phyloP scores from a whole-genome alignment of 2,329 filamentous ascomycete species.

The Ascochyta lentis region DNA sequence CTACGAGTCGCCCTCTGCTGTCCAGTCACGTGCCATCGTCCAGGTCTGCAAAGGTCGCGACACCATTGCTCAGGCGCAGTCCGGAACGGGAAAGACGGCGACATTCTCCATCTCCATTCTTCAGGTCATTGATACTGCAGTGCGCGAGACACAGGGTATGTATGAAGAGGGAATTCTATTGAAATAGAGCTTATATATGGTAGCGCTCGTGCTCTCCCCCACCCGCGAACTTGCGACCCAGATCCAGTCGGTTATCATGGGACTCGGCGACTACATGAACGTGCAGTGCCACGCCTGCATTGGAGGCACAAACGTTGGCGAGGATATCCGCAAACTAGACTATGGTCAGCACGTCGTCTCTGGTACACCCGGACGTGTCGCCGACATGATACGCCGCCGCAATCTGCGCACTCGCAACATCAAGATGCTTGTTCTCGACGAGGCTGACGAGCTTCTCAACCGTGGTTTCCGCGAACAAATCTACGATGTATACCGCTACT shows the following conservation, averaged over 20 bases:
- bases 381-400: slow-evolving; percentile 80
- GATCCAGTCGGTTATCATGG: slow-evolving; percentile 98
- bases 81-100: slow-evolving; percentile 94
- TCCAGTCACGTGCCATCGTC: slow-evolving; percentile 97
- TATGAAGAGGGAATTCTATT: background rate
- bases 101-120: slow-evolving; percentile 97
- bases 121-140: slow-evolving; percentile 91
- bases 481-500: slow-evolving; percentile 97
- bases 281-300: slow-evolving; percentile 99
- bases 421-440: slow-evolving; percentile 80
- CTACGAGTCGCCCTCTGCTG: slow-evolving; percentile 96
- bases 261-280: slow-evolving; percentile 99
- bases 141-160: slow-evolving; percentile 81
- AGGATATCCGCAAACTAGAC: slow-evolving; percentile 96
- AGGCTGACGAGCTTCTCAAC: slow-evolving; percentile 82
- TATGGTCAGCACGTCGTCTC: slow-evolving; percentile 98
- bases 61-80: slow-evolving; percentile 97
- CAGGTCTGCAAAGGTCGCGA: slow-evolving; percentile 99
- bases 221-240: slow-evolving; percentile 97
- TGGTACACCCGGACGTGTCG: slow-evolving; percentile 93
- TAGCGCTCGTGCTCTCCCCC: slow-evolving; percentile 88
- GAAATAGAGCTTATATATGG: slow-evolving; percentile 31
- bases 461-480: slow-evolving; percentile 98
- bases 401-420: slow-evolving; percentile 76
- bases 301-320: slow-evolving; percentile 95